Base-by-base conservation (phyloP, 176 grass and related monocot genomes). In the Juncus effusus region DNA sequence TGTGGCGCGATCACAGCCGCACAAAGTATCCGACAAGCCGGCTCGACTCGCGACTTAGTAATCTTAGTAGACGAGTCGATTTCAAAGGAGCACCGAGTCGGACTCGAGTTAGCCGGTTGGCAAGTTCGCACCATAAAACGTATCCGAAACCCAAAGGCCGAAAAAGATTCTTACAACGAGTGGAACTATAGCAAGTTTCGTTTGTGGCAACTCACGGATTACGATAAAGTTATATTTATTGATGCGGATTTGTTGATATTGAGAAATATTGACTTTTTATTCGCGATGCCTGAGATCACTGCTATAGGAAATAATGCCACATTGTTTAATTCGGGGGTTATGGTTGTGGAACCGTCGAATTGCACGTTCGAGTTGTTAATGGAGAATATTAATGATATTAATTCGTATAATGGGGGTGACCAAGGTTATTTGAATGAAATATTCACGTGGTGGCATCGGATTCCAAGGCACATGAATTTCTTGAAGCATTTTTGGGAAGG, bases 141-240 rank as follows among this genome's bases (percentile, higher is more conserved):
- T 50, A 97, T 97, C 42, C 82, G 93, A 57, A 97, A 97, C 65
- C 93, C 93, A 0, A 97, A 92, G 64, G 93, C 93, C 1, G 85
- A 97, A 69, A 82, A 75, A 0, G 72, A 97, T 70, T 81, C 93
- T 42, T 97, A 97, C 69, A 97, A 97, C 36, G 93, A 97, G 69
- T 97, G 85, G 80, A 97, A 97, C 78, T 97, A 97, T 77, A 97
- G 93, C 80, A 97, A 97, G 19, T 97, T 97, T 62, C 75, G 93
- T 54, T 72, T 97, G 2, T 97, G 93, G 93, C 93, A 97, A 78
- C 88, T 97, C 5, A 89, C 93, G 2, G 93, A 97, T 40, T 97
- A 97, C 59, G 93, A 97, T 82, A 97, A 97, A 85, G 82, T 97
- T 35, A 89, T 97, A 51, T 97, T 97, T 74, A 91, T 97, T 9